phyloP scores from a whole-genome alignment of 1,139 yeast species.

The Suhomyces terraborum region DNA sequence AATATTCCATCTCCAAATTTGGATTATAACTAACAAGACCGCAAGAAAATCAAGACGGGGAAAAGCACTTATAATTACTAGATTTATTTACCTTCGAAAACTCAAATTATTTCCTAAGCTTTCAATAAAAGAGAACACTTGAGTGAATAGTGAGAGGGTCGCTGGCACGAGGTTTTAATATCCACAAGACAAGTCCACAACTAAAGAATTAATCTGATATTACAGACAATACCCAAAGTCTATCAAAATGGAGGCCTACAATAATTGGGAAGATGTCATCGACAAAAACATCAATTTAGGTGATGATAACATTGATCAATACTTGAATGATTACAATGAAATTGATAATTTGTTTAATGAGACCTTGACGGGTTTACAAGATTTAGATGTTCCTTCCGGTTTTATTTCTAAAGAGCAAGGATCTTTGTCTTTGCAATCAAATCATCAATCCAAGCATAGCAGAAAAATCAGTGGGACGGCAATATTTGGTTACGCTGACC shows the following conservation, averaged over 20 bases:
- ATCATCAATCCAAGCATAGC: slow-evolving; percentile 28
- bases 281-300: slow-evolving; percentile 39
- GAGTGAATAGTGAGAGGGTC: background rate
- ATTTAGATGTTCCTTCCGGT: slow-evolving; percentile 51
- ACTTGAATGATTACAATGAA: slow-evolving; percentile 37
- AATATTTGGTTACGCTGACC: slow-evolving; percentile 60
- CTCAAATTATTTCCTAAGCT: background rate
- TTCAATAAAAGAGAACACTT: background rate
- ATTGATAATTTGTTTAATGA: slow-evolving; percentile 47
- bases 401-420: slow-evolving; percentile 13
- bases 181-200: background rate
- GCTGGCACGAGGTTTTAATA: too few species aligned
- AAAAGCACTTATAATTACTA: slow-evolving; percentile 1
- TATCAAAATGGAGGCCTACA: slow-evolving; percentile 28
- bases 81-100: slow-evolving; percentile 1
- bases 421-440: background rate
- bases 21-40: slow-evolving; percentile 14
- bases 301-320: slow-evolving; percentile 44
- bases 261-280: slow-evolving; percentile 33
- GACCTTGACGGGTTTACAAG: slow-evolving; percentile 48
- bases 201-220: background rate
- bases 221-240: background rate
- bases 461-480: slow-evolving; percentile 61
- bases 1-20: slow-evolving; percentile 9
- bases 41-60: slow-evolving; percentile 7